A percentile compares a stretch with the other conserved stretches of the same genome.
These are phyloP conservation scores for Pyrrhoderma lamaoense DNA, from an alignment of 1,284 basidiomycete species.

Conservation along the genomic window DNA sequence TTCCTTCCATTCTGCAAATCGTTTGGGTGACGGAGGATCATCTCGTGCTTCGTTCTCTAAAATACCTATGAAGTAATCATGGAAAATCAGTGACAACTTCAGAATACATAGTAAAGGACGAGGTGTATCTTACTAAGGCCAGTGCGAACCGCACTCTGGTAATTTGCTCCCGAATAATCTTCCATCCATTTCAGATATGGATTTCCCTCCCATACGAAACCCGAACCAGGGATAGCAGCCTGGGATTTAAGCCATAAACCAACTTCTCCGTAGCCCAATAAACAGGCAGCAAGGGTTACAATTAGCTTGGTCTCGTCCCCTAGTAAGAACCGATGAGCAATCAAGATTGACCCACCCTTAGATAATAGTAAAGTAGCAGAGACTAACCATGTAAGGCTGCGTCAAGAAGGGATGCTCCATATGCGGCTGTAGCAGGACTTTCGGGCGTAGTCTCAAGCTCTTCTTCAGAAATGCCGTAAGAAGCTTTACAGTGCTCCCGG, in stretches of 20 bases:
- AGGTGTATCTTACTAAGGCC: slow-evolving; percentile 54
- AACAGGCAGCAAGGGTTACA: slow-evolving; percentile 80
- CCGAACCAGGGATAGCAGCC: slow-evolving; percentile 36
- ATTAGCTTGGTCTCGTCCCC: slow-evolving; percentile 70
- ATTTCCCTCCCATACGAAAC: slow-evolving; percentile 60
- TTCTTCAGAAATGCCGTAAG: slow-evolving; percentile 48
- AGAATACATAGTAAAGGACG: not conserved
- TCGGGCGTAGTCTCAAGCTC: slow-evolving; percentile 61
- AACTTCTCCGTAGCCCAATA: slow-evolving; percentile 93
- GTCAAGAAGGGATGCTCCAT: slow-evolving; percentile 83
- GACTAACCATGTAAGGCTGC: slow-evolving; percentile 57
- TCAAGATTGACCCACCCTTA: too few species aligned
- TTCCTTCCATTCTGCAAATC: slow-evolving; percentile 59
- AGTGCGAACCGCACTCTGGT: slow-evolving; percentile 60
- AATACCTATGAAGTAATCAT: slow-evolving; percentile 35
- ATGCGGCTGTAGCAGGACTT: slow-evolving; percentile 67
- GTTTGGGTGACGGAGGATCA: slow-evolving; percentile 57
- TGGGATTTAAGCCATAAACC: slow-evolving; percentile 72
- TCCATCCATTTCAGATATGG: slow-evolving; percentile 79
- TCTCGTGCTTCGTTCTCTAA: slow-evolving; percentile 53
- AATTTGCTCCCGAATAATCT: slow-evolving; percentile 68
- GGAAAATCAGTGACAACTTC: not conserved
- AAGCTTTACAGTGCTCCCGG: slow-evolving; percentile 49
- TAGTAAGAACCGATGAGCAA: too few species aligned
- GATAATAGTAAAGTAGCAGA: too few species aligned